Conservation (phyloP, 306 rosid species). For the Castanea crenata region DNA sequence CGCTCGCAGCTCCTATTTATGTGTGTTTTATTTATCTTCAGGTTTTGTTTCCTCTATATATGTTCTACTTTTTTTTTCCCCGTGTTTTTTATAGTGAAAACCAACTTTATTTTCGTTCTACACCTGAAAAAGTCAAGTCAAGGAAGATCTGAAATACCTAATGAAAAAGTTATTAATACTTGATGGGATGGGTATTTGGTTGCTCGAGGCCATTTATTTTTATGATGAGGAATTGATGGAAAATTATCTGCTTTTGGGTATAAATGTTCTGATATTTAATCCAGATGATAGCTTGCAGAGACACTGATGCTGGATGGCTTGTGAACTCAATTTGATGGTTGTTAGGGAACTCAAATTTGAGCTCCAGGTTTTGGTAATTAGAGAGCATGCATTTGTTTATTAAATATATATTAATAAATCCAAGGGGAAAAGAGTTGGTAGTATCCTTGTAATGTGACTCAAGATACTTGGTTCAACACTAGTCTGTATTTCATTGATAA, state of each 20-base stretch:
- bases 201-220: not conserved
- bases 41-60: not conserved
- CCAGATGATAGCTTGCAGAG: not conserved
- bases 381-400: not conserved
- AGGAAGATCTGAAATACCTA: not conserved
- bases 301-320: not conserved
- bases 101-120: not conserved
- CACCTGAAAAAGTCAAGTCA: not conserved
- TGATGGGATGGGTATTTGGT: not conserved
- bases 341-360: conserved; percentile 1
- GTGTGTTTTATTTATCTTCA: not conserved
- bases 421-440: not conserved
- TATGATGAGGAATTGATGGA: not conserved
- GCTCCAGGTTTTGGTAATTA: not conserved
- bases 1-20: not conserved
- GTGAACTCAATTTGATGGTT: not conserved
- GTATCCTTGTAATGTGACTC: not conserved
- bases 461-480: not conserved
- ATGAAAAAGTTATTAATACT: not conserved
- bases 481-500: not conserved
- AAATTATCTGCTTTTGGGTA: not conserved
- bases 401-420: not conserved
- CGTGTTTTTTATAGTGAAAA: not conserved
- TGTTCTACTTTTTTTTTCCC: not conserved
- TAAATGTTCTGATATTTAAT: not conserved